Percentiles rank a stretch among this genome's conserved stretches.
phyloP scores from a whole-genome alignment of 805 yeast species.

The Cyberlindnera veronae region DNA sequence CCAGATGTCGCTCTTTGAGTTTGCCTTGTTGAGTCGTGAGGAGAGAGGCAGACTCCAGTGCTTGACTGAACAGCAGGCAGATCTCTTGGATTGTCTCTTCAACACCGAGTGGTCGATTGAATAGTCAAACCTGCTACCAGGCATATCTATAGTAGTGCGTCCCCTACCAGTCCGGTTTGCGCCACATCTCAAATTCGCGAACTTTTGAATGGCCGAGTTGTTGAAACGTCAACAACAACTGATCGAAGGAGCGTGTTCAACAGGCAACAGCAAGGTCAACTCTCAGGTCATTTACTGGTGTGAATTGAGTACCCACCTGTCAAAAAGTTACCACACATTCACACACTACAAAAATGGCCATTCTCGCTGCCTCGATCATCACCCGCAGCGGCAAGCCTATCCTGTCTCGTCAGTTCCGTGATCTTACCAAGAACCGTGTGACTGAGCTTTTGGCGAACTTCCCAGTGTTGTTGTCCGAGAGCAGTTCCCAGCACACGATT shows the following conservation, averaged over 20 bases:
- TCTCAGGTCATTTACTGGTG: neutral
- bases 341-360: conserved; percentile 45
- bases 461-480: conserved; percentile 70
- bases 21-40: conserved; percentile 5
- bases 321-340: conserved; percentile 3
- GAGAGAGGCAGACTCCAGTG: conserved; percentile 3
- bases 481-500: conserved; percentile 81
- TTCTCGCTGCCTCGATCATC: conserved; percentile 91
- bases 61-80: neutral
- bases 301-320: too few species aligned
- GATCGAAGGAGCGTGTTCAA: neutral
- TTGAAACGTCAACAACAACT: conserved; percentile 22
- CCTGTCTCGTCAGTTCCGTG: conserved; percentile 88
- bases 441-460: conserved; percentile 82
- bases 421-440: conserved; percentile 78
- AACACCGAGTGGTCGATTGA: conserved; percentile 11
- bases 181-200: conserved; percentile 2
- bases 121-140: neutral
- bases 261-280: neutral
- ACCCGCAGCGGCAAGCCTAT: conserved; percentile 91
- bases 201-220: conserved; percentile 4
- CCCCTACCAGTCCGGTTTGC: too few species aligned
- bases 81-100: conserved; percentile 3
- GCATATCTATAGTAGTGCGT: neutral
- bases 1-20: conserved; percentile 4